Percentiles rank a stretch among this genome's conserved stretches.
These are phyloP conservation scores for Nemophila menziesii DNA, from an alignment of 257 asterid genomes.

Conservation along the genomic window DNA sequence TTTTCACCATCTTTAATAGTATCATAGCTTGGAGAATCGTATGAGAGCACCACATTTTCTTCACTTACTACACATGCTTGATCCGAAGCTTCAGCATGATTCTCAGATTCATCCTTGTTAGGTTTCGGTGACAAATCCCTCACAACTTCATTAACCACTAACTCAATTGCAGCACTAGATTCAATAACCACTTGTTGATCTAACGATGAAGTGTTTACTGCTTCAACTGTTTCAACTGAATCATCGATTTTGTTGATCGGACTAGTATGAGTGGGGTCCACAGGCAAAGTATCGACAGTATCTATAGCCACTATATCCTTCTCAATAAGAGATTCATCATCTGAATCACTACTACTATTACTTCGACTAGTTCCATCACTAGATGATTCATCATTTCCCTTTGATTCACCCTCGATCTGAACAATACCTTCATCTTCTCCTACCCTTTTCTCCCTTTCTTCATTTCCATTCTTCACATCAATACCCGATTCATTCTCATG, in stretches of 20 bases:
- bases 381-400: slow-evolving; percentile 16
- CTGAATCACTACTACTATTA: slow-evolving; percentile 9
- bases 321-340: neutral
- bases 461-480: neutral
- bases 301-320: neutral
- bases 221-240: slow-evolving; percentile 13
- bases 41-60: slow-evolving; percentile 14
- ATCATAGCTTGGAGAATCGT: slow-evolving; percentile 16
- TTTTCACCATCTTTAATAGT: slow-evolving; percentile 10
- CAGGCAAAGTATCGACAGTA: neutral
- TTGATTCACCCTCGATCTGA: slow-evolving; percentile 19
- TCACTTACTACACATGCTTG: slow-evolving; percentile 15
- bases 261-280: neutral
- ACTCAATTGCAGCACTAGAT: slow-evolving; percentile 6
- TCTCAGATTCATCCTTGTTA: slow-evolving; percentile 2
- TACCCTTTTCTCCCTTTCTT: neutral
- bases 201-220: too few relatives aligned
- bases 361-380: too few relatives aligned
- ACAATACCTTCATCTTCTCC: neutral
- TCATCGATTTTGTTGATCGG: neutral
- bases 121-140: slow-evolving; percentile 2
- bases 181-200: slow-evolving; percentile 12
- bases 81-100: slow-evolving; percentile 8
- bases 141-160: slow-evolving; percentile 7
- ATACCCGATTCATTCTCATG: slow-evolving; percentile 14